These are phyloP conservation scores for Excoecaria agallocha DNA, from an alignment of 345 rosid genomes.

Conservation along the genomic window DNA sequence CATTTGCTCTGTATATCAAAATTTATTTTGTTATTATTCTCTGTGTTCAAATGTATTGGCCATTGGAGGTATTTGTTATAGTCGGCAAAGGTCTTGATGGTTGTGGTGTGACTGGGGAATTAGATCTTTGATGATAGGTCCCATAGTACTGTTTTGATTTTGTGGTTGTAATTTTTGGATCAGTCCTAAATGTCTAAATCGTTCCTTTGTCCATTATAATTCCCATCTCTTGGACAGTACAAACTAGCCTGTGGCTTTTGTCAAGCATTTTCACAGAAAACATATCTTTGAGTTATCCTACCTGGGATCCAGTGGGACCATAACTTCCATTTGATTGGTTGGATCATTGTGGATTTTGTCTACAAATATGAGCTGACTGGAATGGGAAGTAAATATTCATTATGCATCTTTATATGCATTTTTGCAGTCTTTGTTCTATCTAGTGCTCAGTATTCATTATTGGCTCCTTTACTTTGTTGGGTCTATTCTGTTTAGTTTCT, in stretches of 20 bases:
- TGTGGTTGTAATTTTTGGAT: neutral
- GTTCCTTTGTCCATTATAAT: neutral
- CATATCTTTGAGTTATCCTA: neutral
- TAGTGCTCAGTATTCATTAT: neutral
- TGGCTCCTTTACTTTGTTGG: neutral
- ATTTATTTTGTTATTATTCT: neutral
- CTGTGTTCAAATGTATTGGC: neutral
- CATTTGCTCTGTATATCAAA: neutral
- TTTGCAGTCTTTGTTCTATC: neutral
- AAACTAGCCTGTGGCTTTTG: neutral
- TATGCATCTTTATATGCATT: neutral
- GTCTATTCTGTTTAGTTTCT: neutral
- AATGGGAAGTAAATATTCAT: neutral
- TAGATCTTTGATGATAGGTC: conserved; percentile 4
- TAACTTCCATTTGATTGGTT: neutral
- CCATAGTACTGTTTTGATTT: neutral
- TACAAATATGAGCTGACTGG: neutral
- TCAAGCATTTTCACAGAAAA: neutral
- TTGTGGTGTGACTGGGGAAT: neutral
- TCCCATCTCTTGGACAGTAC: neutral
- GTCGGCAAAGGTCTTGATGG: neutral
- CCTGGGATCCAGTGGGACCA: neutral
- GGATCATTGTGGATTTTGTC: neutral
- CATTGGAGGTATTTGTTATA: neutral
- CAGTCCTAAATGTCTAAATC: too few species aligned